Conservation (phyloP, 805 yeast species). For the Hanseniaspora taiwanica region DNA sequence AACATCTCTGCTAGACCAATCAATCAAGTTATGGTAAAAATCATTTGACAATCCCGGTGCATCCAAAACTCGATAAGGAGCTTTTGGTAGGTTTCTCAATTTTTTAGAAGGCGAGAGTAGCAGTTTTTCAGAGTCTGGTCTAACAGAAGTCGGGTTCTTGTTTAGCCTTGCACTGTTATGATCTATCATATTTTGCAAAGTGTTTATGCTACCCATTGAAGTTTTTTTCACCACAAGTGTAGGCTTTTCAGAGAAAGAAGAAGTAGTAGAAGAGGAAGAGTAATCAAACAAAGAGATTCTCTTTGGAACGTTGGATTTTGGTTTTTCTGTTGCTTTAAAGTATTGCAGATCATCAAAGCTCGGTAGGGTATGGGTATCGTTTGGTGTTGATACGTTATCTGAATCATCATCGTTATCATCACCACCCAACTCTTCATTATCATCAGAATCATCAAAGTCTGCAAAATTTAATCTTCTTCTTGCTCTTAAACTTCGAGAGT, state of each 20-base stretch:
- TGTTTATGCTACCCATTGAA: conserved; percentile 63
- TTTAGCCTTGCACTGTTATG: conserved; percentile 16
- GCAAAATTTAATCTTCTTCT: conserved; percentile 37
- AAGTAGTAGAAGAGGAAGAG: no score
- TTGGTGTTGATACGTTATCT: no score
- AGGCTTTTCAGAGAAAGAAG: no score
- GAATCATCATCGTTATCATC: not conserved
- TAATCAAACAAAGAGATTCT: no score
- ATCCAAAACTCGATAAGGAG: conserved; percentile 86
- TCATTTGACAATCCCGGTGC: conserved; percentile 95
- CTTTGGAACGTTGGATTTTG: no score
- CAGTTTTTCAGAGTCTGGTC: conserved; percentile 74
- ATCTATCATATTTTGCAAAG: conserved; percentile 13
- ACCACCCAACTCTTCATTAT: conserved; percentile 5
- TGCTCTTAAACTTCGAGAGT: no score
- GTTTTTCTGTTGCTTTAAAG: no score
- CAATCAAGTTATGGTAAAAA: conserved; percentile 80
- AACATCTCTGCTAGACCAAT: conserved; percentile 87
- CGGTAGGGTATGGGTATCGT: not conserved
- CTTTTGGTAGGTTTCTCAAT: conserved; percentile 64
- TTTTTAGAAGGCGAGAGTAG: conserved; percentile 73
- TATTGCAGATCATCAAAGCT: no score
- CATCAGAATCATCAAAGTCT: conserved; percentile 24
- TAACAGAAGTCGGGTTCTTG: conserved; percentile 59
- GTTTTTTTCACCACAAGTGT: no score